phyloP scores from a whole-genome alignment of 1,284 basidiomycete species.

The Phlebopus sp. region DNA sequence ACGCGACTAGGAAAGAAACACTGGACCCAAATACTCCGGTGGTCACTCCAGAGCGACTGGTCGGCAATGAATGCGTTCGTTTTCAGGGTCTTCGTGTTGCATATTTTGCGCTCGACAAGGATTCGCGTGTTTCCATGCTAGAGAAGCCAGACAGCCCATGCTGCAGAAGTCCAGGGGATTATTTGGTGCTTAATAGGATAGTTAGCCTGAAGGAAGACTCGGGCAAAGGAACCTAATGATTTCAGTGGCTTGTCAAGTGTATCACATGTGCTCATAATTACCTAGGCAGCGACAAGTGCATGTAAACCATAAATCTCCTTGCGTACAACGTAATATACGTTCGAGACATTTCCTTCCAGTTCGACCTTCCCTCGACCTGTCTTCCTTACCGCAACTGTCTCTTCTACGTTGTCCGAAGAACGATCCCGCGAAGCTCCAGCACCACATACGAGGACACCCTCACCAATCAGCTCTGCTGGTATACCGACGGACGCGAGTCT shows the following conservation, averaged over 20 bases:
- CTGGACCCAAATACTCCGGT: slow-evolving; percentile 55
- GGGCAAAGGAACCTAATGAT: slow-evolving; percentile 53
- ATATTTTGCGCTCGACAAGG: slow-evolving; percentile 93
- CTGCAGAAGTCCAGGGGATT: slow-evolving; percentile 63
- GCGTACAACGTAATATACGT: slow-evolving; percentile 84
- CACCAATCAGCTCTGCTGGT: slow-evolving; percentile 88
- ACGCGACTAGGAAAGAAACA: slow-evolving; percentile 37
- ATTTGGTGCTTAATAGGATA: slow-evolving; percentile 88
- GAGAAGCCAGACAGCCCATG: slow-evolving; percentile 49
- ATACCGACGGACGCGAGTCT: slow-evolving; percentile 73
- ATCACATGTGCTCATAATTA: slow-evolving; percentile 5
- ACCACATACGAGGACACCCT: slow-evolving; percentile 93
- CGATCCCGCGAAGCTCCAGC: slow-evolving; percentile 50
- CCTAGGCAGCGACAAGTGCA: slow-evolving; percentile 74
- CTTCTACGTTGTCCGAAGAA: slow-evolving; percentile 52
- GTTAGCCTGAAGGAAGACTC: slow-evolving; percentile 95
- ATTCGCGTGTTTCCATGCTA: slow-evolving; percentile 66
- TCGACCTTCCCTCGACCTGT: slow-evolving; percentile 80
- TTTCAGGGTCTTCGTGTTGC: slow-evolving; percentile 97
- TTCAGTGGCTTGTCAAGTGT: background rate
- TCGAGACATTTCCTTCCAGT: slow-evolving; percentile 85
- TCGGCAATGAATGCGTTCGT: slow-evolving; percentile 90
- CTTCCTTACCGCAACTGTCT: slow-evolving; percentile 87
- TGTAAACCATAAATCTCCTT: slow-evolving; percentile 87
- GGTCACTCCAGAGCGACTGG: slow-evolving; percentile 76